phyloP scores from a whole-genome alignment of 2,329 filamentous ascomycete genomes.

The Xylariomycetidae sp. region DNA sequence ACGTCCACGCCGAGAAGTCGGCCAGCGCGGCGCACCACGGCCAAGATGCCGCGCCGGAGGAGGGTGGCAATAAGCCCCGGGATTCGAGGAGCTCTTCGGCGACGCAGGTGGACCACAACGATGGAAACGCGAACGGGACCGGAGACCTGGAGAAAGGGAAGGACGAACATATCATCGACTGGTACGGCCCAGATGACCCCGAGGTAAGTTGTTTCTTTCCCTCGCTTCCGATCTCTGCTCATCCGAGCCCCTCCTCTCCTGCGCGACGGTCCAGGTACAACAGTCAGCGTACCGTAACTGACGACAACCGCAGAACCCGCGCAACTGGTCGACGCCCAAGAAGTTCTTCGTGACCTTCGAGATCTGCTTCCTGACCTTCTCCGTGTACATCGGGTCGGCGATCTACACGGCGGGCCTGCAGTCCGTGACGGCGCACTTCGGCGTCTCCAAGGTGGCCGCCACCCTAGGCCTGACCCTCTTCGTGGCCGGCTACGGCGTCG shows the following conservation, averaged over 20 bases:
- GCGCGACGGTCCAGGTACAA: not conserved
- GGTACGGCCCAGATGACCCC: conserved; percentile 42
- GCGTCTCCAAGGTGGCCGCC: conserved; percentile 14
- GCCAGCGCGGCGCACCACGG: conserved; percentile 23
- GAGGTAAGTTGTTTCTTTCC: conserved; percentile 22
- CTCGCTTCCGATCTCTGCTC: not conserved
- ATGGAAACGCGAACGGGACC: conserved; percentile 13
- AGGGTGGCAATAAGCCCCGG: not conserved
- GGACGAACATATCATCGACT: conserved; percentile 43
- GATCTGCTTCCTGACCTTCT: conserved; percentile 21
- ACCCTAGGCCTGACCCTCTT: conserved; percentile 20
- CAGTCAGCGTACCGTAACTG: not conserved
- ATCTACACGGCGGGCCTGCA: conserved; percentile 18
- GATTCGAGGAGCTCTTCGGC: conserved; percentile 4
- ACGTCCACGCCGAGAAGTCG: conserved; percentile 1
- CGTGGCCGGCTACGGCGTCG: conserved; percentile 20
- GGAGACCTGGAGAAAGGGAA: conserved; percentile 46
- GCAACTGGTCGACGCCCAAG: conserved; percentile 32
- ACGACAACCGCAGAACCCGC: conserved; percentile 21
- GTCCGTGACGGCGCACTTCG: conserved; percentile 13
- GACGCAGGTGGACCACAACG: conserved; percentile 7
- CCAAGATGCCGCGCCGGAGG: conserved; percentile 13
- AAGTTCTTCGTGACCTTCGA: conserved; percentile 27
- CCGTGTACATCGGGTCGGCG: conserved; percentile 20
- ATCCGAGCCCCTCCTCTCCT: too few species aligned